Base-by-base conservation (phyloP, 164 flowering plant genomes). In the Magnolia changhungtana region DNA sequence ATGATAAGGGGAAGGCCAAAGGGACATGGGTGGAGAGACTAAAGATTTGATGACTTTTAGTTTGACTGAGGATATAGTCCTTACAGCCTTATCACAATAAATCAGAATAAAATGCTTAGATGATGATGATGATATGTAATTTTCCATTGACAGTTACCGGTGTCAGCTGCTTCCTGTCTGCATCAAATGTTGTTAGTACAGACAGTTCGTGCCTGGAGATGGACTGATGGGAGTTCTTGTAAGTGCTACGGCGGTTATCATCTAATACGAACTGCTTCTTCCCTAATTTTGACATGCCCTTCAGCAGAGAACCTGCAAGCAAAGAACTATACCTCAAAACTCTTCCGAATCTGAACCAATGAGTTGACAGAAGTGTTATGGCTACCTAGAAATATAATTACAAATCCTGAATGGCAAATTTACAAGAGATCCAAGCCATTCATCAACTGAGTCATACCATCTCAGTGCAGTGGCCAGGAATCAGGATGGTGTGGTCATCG, bases 161-260 rank as follows among this genome's bases (percentile, higher is more conserved):
- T 81, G 89, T 77, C 27, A 94, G 81, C 70, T 88, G 93, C 85
- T 87, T 94, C 83, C 76, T 81, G 76, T 90, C 91, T 61, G 85
- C 87, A 81, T 85, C 85, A 80, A 91, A 89, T 4, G 84, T 83
- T 29, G 77, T 74, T 63, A 87, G 50, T 19, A 85, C 85, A 23
- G 90, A 87, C 8, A 78, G 73, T 69, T 87, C 88, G 31, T 74
- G 71, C 19, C 83, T 82, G 71, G 69, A 82, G 79, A 75, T 67
- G 14, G 83, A 77, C 23, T 77, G 81, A 68, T 76, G 82, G 50
- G 76, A 85, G 68, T 82, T 87, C 74, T 67, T 82, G 78, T 90
- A 92, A 21, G 96, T 89, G 76, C 82, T 81, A n/a, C 98, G 90
- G 74, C 92, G 87, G 78, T 84, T 89, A 82, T 90, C 98, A 73